Evolutionary conservation across 2,329 filamentous ascomycete genomes (phyloP).

Genomic region (Arthroderma sp.): DNA sequence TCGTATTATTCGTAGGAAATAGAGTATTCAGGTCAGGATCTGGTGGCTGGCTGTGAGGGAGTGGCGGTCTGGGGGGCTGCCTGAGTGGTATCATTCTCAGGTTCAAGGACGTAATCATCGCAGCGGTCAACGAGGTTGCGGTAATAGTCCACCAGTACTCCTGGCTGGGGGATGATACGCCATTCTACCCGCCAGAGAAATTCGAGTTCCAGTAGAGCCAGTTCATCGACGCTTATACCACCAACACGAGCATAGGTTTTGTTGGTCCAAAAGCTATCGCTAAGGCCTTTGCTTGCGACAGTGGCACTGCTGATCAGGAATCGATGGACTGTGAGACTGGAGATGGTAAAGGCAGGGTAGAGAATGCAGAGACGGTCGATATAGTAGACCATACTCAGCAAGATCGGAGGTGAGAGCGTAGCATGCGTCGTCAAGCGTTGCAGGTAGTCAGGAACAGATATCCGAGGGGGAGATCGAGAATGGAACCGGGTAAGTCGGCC

Average conservation of each 20-base stretch:
- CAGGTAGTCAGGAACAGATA: constrained; percentile 88
- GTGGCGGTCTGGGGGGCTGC: neutral
- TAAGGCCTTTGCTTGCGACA: constrained; percentile 88
- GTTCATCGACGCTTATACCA: constrained; percentile 76
- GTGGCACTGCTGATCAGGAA: constrained; percentile 94
- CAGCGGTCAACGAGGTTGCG: constrained; percentile 63
- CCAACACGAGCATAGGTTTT: constrained; percentile 89
- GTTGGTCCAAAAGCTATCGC: constrained; percentile 97
- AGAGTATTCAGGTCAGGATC: too few species aligned
- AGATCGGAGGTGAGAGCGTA: constrained; percentile 77
- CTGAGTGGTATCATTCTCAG: constrained; percentile 8
- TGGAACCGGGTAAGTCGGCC: constrained; percentile 89
- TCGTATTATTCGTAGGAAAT: too few species aligned
- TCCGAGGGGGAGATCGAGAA: constrained; percentile 77
- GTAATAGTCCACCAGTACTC: constrained; percentile 89
- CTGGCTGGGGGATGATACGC: constrained; percentile 92
- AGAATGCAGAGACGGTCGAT: constrained; percentile 88
- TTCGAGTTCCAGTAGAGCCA: constrained; percentile 84
- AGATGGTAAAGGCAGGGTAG: constrained; percentile 91
- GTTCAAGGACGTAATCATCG: constrained; percentile 44
- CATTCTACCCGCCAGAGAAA: constrained; percentile 87
- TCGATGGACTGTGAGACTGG: constrained; percentile 88
- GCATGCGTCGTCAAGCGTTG: constrained; percentile 87
- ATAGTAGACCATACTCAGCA: constrained; percentile 98
- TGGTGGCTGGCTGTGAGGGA: neutral